Conservation (phyloP, 345 rosid genomes). For the Salix dunnii region DNA sequence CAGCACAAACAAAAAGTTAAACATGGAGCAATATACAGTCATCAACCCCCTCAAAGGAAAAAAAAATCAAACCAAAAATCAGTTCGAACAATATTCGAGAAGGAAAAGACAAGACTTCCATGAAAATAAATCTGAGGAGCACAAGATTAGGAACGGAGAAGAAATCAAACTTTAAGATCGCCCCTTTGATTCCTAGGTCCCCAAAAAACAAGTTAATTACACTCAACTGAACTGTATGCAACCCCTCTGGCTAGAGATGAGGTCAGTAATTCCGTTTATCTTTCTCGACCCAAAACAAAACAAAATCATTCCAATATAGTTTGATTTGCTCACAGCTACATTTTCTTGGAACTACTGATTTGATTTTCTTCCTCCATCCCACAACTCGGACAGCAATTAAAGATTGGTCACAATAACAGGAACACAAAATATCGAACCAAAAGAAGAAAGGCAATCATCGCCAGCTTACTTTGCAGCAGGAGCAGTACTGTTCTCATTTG, state of each 20-base stretch:
- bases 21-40: background rate
- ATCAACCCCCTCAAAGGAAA: background rate
- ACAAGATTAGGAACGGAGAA: background rate
- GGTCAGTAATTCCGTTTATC: background rate
- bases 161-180: background rate
- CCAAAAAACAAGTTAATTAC: background rate
- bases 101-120: background rate
- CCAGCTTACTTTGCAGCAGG: conserved; percentile 61
- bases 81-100: background rate
- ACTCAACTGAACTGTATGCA: background rate
- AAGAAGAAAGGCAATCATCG: background rate
- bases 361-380: background rate
- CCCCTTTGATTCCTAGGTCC: background rate
- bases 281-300: background rate
- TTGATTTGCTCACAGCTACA: conserved; percentile 1
- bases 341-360: background rate
- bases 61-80: background rate
- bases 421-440: background rate
- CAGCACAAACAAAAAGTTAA: background rate
- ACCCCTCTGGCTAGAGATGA: background rate
- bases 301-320: background rate
- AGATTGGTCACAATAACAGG: background rate
- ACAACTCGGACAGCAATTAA: background rate
- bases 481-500: conserved; percentile 39
- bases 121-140: background rate